These are phyloP conservation scores for Lactifluus rugatus DNA, from an alignment of 768 basidiomycete genomes.

Conservation along the genomic window DNA sequence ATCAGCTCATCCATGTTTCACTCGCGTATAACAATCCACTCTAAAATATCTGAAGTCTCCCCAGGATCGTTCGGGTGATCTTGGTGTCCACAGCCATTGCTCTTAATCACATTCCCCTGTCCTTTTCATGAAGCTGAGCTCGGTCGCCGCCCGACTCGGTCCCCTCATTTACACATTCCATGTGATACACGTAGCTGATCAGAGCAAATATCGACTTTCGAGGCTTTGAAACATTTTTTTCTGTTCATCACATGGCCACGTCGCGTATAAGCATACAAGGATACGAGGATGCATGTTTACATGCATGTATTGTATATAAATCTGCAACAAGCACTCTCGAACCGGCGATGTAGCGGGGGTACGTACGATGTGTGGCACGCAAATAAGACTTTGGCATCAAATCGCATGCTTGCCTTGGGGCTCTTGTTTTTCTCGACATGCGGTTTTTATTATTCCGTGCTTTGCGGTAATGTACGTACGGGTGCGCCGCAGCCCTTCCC, in stretches of 20 bases:
- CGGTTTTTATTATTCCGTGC: conserved; percentile 3
- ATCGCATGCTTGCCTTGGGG: no score
- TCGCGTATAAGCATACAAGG: background rate
- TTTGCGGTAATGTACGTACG: conserved; percentile 4
- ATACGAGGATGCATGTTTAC: background rate
- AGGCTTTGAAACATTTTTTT: background rate
- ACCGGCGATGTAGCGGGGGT: no score
- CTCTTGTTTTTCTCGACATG: no score
- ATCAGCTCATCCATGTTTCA: background rate
- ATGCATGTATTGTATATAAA: background rate
- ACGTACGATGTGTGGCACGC: no score
- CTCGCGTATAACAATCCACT: no score
- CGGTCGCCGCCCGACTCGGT: background rate
- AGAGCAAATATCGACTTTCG: background rate
- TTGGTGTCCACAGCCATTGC: background rate
- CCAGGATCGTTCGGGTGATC: background rate
- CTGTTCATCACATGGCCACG: background rate
- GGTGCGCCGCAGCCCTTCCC: background rate
- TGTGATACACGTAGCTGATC: background rate
- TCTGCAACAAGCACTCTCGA: background rate
- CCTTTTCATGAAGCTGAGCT: background rate
- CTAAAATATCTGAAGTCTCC: no score
- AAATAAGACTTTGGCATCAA: no score
- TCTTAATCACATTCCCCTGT: background rate
- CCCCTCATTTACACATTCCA: background rate